A percentile compares a stretch with the other conserved stretches of the same genome.
These are phyloP conservation scores for Nitzschia inconspicua DNA, from an alignment of 108 stramenopile genomes.

Conservation along the genomic window DNA sequence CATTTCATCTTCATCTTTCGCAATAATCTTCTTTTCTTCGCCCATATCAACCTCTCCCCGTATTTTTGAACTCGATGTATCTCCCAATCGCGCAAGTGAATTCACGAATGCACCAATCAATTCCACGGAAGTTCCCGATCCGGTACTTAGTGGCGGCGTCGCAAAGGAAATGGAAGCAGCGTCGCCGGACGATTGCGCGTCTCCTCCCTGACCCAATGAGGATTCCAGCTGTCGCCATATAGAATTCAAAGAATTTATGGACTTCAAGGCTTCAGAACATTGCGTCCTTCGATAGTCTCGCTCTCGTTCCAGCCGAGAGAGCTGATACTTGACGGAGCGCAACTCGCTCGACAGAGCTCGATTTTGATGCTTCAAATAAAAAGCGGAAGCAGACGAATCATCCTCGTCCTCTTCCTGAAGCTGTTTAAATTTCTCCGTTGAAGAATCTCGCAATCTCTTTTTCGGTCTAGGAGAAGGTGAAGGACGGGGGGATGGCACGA, in stretches of 20 bases:
- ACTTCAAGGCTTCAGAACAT: slow-evolving; percentile 43
- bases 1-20: not conserved
- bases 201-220: slow-evolving; percentile 17
- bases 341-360: slow-evolving; percentile 70
- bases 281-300: slow-evolving; percentile 60
- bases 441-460: slow-evolving; percentile 30
- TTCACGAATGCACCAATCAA: slow-evolving; percentile 21
- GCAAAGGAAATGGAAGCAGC: not conserved
- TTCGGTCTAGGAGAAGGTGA: slow-evolving; percentile 29
- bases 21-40: not conserved
- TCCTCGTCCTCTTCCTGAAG: slow-evolving; percentile 52
- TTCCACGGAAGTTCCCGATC: slow-evolving; percentile 38
- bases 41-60: slow-evolving; percentile 5
- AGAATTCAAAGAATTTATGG: slow-evolving; percentile 31
- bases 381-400: slow-evolving; percentile 43
- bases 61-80: slow-evolving; percentile 3
- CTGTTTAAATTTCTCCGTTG: too few relatives aligned
- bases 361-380: slow-evolving; percentile 81
- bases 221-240: slow-evolving; percentile 54
- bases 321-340: slow-evolving; percentile 45
- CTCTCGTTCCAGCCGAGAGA: slow-evolving; percentile 57
- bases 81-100: slow-evolving; percentile 25
- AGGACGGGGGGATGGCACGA: slow-evolving; percentile 1
- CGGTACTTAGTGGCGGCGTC: slow-evolving; percentile 29
- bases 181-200: not conserved